These are phyloP conservation scores for Pisolithus marmoratus DNA, from an alignment of 768 basidiomycete species.

Conservation along the genomic window DNA sequence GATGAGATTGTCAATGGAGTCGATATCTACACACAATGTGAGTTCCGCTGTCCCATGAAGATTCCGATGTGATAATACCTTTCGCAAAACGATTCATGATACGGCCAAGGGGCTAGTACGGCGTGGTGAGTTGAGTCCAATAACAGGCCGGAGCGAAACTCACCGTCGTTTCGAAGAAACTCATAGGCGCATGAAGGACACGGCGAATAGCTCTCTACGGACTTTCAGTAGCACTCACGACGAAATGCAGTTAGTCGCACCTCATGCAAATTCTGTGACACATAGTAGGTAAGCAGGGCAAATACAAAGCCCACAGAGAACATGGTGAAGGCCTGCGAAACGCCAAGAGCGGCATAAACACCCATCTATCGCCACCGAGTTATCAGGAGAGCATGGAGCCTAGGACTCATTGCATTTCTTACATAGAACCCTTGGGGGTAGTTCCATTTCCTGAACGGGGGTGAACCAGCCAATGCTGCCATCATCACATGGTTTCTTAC, in stretches of 20 bases:
- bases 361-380: neutral
- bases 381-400: neutral
- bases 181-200: conserved; percentile 80
- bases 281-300: conserved; percentile 66
- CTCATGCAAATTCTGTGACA: conserved; percentile 58
- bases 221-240: neutral
- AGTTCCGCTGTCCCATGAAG: neutral
- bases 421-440: conserved; percentile 68
- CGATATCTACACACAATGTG: conserved; percentile 43
- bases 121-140: conserved; percentile 3
- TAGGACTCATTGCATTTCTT: conserved; percentile 16
- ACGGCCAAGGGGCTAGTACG: conserved; percentile 63
- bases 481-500: conserved; percentile 27
- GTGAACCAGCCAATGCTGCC: neutral
- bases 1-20: conserved; percentile 73
- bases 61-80: conserved; percentile 31
- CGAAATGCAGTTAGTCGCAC: neutral
- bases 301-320: conserved; percentile 48
- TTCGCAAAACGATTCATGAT: conserved; percentile 91
- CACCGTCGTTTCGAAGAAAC: conserved; percentile 77
- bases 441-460: conserved; percentile 38
- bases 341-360: neutral
- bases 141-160: conserved; percentile 7
- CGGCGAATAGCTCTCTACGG: conserved; percentile 52
- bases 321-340: neutral